Evolutionary conservation across 1,284 basidiomycete species (phyloP).

Genomic region (Puccinia horiana): DNA sequence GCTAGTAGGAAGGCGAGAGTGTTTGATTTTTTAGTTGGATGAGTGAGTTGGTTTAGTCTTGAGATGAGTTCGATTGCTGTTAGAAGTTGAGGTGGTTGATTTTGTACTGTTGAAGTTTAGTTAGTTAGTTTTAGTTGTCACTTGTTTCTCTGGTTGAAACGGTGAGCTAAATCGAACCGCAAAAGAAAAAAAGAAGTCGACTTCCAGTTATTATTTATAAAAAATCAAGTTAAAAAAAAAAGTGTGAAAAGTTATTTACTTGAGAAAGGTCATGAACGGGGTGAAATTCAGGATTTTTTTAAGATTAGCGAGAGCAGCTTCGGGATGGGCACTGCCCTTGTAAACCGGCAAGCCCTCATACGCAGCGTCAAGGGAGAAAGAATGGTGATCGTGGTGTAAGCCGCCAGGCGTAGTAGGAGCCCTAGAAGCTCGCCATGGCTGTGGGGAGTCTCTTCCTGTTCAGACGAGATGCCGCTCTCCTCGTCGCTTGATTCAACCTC

Average conservation of each 20-base stretch:
- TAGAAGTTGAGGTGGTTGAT: too few species aligned
- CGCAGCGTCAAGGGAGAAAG: not conserved
- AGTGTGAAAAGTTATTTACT: not conserved
- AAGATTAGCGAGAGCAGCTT: constrained; percentile 33
- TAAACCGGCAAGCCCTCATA: constrained; percentile 27
- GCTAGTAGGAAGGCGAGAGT: constrained; percentile 26
- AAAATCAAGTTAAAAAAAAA: too few species aligned
- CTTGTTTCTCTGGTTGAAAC: constrained; percentile 1
- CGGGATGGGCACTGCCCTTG: constrained; percentile 23
- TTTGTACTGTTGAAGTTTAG: too few species aligned
- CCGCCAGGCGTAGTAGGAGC: constrained; percentile 38
- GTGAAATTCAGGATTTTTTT: constrained; percentile 34
- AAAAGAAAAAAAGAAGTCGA: not conserved
- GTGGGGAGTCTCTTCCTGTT: constrained; percentile 34
- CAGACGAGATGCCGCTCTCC: constrained; percentile 38
- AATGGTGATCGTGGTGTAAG: not conserved
- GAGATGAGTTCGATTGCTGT: too few species aligned
- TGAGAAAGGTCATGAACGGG: not conserved
- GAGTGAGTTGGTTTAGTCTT: constrained; percentile 20
- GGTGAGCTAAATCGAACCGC: not conserved
- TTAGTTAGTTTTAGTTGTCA: too few species aligned
- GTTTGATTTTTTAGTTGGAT: constrained; percentile 25
- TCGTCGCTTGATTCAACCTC: constrained; percentile 19
- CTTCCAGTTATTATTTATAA: not conserved
- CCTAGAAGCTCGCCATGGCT: constrained; percentile 39